Evolutionary conservation across 2,329 filamentous ascomycete species (phyloP), one percentile per base, ranked within the genome.

Genomic region (Exophiala dermatitidis): DNA sequence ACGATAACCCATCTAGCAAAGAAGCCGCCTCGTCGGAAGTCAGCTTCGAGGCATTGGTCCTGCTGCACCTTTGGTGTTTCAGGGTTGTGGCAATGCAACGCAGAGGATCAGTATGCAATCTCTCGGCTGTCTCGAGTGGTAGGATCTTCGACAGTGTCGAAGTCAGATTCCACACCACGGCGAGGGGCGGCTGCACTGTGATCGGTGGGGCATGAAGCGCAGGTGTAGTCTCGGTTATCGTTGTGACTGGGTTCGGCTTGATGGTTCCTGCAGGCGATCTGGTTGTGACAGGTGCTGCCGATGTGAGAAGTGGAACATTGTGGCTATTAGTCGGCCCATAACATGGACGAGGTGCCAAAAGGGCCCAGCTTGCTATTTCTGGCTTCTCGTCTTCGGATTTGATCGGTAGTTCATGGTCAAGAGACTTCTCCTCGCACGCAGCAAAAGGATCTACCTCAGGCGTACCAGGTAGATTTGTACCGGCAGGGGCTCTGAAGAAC

Each of bases 61-160:
- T 40, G 10, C 37, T 32, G 44, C 44, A 48, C 40, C 45, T 42
- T 12, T 5, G 3, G 6, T 28, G 5, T 8, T 30, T 26, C 36
- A 32, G 9, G 1, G 9, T 53, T 28, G 50, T 43, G 29, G 45
- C 44, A 6, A 53, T 26, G 30, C 50, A 53, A 5, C 19, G 3
- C 5, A 4, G 5, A 30, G 50, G 44, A n/a, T 42, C 32, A 26
- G 3, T 19, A 2, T 43, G 19, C 19, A 53, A 41, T 37, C 50
- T 48, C 43, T 48, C 50, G 19, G 48, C 36, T 5, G 37, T 36
- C 7, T 53, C 50, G 6, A 48, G 3, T 10, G 50, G 45, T 8
- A 53, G 34, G 31, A 53, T 48, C 7, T 19, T 41, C 3, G 44
- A 48, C 4, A 53, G 31, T 28, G n/a, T 48, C 26, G 31, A 48